Conservation (phyloP, 139 green algal species). For the Coelastrella sp. region DNA sequence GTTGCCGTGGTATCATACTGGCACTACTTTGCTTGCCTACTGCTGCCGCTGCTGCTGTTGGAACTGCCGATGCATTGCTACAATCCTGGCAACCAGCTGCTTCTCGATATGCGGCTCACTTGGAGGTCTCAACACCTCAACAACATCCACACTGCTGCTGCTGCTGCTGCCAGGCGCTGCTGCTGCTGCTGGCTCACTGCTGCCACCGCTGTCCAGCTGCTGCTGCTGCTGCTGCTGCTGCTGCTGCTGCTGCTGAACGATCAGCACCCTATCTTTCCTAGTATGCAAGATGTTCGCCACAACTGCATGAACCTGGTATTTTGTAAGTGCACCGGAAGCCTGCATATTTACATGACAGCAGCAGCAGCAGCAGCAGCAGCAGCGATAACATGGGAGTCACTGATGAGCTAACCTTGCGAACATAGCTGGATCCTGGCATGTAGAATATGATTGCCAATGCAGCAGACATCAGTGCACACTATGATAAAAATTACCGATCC, state of each 20-base stretch:
- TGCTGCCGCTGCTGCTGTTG: slow-evolving; percentile 23
- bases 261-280: slow-evolving; percentile 82
- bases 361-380: not conserved
- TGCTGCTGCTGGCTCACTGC: slow-evolving; percentile 84
- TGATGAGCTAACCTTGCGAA: too few species aligned
- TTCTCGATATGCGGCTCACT: slow-evolving; percentile 59
- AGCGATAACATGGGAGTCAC: too few species aligned
- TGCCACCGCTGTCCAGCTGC: slow-evolving; percentile 30
- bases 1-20: too few species aligned
- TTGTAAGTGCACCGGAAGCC: slow-evolving; percentile 68
- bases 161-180: slow-evolving; percentile 33
- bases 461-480: too few species aligned
- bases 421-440: not conserved
- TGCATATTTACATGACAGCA: slow-evolving; percentile 38
- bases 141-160: slow-evolving; percentile 25
- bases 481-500: too few species aligned
- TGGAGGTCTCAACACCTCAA: slow-evolving; percentile 41
- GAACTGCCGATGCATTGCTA: slow-evolving; percentile 54
- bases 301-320: slow-evolving; percentile 91
- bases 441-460: not conserved
- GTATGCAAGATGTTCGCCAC: slow-evolving; percentile 96
- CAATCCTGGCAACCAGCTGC: slow-evolving; percentile 59
- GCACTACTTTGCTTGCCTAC: not conserved
- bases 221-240: slow-evolving; percentile 56
- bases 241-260: slow-evolving; percentile 69